Evolutionary conservation across 441 rosid species (phyloP).

Genomic region (Syzygium malaccense): DNA sequence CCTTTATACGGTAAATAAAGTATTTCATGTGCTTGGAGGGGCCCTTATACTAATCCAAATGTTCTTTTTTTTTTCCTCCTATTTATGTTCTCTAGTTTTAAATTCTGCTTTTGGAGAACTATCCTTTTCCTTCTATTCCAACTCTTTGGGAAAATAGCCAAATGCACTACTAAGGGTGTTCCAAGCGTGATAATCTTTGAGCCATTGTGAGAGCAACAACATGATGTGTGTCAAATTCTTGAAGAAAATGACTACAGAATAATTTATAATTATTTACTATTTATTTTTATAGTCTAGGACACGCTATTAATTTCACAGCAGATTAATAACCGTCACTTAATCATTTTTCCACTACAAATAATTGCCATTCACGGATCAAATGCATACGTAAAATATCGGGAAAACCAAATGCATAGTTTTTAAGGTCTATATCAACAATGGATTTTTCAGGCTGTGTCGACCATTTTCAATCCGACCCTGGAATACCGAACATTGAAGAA

Average conservation of each 20-base stretch:
- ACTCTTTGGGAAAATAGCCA: not conserved
- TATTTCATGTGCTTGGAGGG: not conserved
- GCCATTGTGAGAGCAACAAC: too few relatives aligned
- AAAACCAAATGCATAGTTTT: not conserved
- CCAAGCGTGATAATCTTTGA: too few relatives aligned
- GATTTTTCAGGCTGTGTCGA: not conserved
- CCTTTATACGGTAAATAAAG: not conserved
- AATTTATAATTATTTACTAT: too few relatives aligned
- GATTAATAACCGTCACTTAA: too few relatives aligned
- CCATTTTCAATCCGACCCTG: not conserved
- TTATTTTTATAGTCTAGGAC: too few relatives aligned
- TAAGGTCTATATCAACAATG: not conserved
- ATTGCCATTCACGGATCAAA: not conserved
- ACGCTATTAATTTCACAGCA: too few relatives aligned
- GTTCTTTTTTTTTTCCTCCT: not conserved
- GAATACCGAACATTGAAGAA: not conserved
- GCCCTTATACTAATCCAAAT: not conserved
- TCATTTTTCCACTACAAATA: not conserved
- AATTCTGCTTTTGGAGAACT: not conserved
- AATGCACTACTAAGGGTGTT: not conserved
- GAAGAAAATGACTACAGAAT: too few relatives aligned
- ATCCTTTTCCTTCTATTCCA: not conserved
- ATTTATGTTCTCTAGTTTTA: not conserved
- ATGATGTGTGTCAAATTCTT: too few relatives aligned
- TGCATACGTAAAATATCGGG: not conserved